Percentiles rank a stretch among this genome's conserved stretches.
Conservation (phyloP, 2,329 filamentous ascomycete genomes). For the Calycina herbarum region DNA sequence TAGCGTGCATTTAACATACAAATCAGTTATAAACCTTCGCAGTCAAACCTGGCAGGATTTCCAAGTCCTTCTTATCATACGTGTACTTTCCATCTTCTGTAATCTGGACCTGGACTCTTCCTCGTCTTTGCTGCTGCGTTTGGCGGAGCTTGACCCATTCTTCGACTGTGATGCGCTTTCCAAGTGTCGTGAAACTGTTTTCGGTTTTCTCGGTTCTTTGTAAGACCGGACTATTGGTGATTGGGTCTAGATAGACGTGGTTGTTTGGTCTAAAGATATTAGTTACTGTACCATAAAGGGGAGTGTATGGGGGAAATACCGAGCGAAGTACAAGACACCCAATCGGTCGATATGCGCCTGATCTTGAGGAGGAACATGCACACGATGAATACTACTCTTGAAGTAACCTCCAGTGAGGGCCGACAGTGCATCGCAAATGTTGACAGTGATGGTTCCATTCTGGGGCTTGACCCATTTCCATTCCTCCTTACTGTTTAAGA, state of each 20-base stretch:
- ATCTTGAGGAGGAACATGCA: conserved; percentile 39
- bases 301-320: not conserved
- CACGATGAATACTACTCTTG: conserved; percentile 45
- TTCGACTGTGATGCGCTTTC: conserved; percentile 46
- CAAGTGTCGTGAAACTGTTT: conserved; percentile 32
- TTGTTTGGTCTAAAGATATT: conserved; percentile 26
- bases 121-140: conserved; percentile 37
- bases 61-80: conserved; percentile 1
- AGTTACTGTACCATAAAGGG: not conserved
- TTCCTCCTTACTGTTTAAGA: conserved; percentile 47
- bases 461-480: conserved; percentile 54
- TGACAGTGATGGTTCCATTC: conserved; percentile 52
- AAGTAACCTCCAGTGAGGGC: conserved; percentile 50
- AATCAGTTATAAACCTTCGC: conserved; percentile 2
- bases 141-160: conserved; percentile 45
- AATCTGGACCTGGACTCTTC: conserved; percentile 14
- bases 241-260: conserved; percentile 32
- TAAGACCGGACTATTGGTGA: conserved; percentile 37
- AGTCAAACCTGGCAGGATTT: not conserved
- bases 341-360: conserved; percentile 43
- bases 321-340: conserved; percentile 49
- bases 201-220: conserved; percentile 32
- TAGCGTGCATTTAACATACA: too few species aligned
- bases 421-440: conserved; percentile 50
- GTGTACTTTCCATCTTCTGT: conserved; percentile 3